These are phyloP conservation scores for Daldinia vernicosa DNA, from an alignment of 495 filamentous ascomycete genomes.

Conservation along the genomic window DNA sequence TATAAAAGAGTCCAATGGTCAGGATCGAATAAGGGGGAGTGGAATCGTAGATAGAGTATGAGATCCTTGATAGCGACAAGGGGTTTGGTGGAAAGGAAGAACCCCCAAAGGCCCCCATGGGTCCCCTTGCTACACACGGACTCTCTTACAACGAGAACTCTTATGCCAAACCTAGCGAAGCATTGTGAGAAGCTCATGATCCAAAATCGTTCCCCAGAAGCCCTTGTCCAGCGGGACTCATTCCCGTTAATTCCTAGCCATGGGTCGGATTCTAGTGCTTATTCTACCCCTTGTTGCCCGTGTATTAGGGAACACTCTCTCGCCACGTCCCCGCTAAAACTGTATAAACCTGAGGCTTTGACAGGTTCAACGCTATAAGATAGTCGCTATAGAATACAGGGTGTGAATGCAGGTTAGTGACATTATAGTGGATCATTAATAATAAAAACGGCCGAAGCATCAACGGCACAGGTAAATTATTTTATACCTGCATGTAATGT, in stretches of 20 bases:
- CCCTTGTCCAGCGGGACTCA: constrained; percentile 1
- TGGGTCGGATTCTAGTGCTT: constrained; percentile 4
- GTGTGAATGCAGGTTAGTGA: not conserved
- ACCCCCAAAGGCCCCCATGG: not conserved
- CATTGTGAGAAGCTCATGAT: not conserved
- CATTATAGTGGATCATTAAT: constrained; percentile 1
- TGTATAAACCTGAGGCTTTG: not conserved
- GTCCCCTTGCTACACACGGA: constrained; percentile 1
- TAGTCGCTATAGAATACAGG: not conserved
- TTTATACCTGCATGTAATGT: not conserved
- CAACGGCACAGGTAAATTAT: constrained; percentile 5
- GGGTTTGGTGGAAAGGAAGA: not conserved
- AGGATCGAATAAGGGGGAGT: constrained; percentile 17
- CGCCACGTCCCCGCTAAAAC: not conserved
- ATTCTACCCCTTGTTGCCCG: not conserved
- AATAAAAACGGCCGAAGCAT: constrained; percentile 4
- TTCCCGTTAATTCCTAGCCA: not conserved
- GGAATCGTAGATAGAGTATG: constrained; percentile 11
- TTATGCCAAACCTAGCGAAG: constrained; percentile 1
- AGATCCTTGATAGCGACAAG: not conserved
- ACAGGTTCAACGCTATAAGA: not conserved
- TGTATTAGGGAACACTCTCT: not conserved
- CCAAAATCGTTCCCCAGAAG: not conserved
- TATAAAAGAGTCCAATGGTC: constrained; percentile 12
- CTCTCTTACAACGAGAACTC: not conserved